These are phyloP conservation scores for Wickerhamiella occidentalis DNA, from an alignment of 805 yeast genomes.

Conservation along the genomic window DNA sequence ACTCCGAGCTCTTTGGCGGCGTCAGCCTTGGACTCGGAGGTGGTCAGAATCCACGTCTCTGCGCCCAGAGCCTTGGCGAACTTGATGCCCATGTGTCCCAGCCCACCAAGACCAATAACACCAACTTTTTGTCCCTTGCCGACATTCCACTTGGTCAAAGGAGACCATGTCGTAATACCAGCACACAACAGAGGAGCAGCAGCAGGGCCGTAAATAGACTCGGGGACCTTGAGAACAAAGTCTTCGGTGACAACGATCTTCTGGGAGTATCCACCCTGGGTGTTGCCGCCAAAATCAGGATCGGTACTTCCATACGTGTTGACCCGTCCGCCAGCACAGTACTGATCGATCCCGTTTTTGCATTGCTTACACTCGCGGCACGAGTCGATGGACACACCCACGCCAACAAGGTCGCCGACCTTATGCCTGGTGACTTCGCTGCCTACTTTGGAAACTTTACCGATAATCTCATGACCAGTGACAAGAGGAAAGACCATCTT, in stretches of 20 bases:
- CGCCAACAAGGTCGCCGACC: constrained; percentile 68
- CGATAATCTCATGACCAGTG: constrained; percentile 40
- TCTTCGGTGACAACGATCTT: constrained; percentile 38
- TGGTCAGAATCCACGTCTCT: constrained; percentile 45
- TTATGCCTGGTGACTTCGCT: constrained; percentile 37
- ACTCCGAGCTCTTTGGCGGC: constrained; percentile 32
- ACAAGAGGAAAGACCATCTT: constrained; percentile 26
- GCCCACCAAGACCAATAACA: constrained; percentile 53
- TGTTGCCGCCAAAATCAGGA: constrained; percentile 50
- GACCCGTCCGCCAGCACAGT: constrained; percentile 37
- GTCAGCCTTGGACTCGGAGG: constrained; percentile 41
- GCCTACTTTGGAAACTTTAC: constrained; percentile 38
- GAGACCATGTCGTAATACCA: constrained; percentile 61
- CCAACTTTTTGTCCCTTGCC: constrained; percentile 40
- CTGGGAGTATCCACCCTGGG: constrained; percentile 37
- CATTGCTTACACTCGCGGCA: constrained; percentile 51
- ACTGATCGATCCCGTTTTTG: constrained; percentile 40
- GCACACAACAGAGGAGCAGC: constrained; percentile 72
- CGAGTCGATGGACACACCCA: constrained; percentile 57
- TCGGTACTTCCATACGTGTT: constrained; percentile 40
- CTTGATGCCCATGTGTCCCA: constrained; percentile 49
- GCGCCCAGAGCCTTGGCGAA: constrained; percentile 53
- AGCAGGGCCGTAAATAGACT: constrained; percentile 35
- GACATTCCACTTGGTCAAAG: constrained; percentile 38
- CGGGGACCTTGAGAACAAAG: constrained; percentile 55